Conservation (phyloP, 164 flowering plant genomes). For the Berberis thunbergii region DNA sequence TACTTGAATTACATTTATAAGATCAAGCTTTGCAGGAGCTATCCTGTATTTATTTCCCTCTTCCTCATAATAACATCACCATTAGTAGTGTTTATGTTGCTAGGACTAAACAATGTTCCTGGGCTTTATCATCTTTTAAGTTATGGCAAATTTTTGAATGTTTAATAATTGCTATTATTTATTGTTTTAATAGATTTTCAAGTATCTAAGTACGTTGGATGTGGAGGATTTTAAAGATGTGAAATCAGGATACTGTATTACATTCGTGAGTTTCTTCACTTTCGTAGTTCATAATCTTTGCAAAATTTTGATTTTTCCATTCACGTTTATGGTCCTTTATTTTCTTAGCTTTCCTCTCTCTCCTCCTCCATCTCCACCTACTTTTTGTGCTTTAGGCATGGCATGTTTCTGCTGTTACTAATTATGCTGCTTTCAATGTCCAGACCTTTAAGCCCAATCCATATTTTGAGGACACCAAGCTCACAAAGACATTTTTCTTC, state of each 20-base stretch:
- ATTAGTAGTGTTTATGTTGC: too few relatives aligned
- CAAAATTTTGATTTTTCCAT: neutral
- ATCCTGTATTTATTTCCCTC: too few relatives aligned
- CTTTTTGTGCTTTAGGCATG: too few relatives aligned
- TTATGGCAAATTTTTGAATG: too few relatives aligned
- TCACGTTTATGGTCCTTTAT: neutral
- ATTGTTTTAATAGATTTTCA: constrained; percentile 26
- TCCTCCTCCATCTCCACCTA: too few relatives aligned
- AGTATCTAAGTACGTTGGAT: constrained; percentile 33
- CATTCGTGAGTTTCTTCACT: constrained; percentile 19
- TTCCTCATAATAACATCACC: too few relatives aligned
- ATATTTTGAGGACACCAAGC: constrained; percentile 40
- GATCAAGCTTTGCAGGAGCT: neutral
- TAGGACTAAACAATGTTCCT: too few relatives aligned
- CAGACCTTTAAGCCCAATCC: constrained; percentile 44
- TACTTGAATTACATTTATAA: constrained; percentile 2
- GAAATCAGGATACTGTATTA: constrained; percentile 27
- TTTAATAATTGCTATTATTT: neutral
- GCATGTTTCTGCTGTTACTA: neutral
- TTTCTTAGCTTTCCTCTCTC: neutral
- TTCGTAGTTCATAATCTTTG: neutral
- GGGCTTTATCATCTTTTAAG: neutral
- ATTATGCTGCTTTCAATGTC: constrained; percentile 1
- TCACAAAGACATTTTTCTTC: constrained; percentile 34
- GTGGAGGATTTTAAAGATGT: constrained; percentile 30